phyloP scores from a whole-genome alignment of 805 yeast species.

The Wickerhamomyces chambardii region DNA sequence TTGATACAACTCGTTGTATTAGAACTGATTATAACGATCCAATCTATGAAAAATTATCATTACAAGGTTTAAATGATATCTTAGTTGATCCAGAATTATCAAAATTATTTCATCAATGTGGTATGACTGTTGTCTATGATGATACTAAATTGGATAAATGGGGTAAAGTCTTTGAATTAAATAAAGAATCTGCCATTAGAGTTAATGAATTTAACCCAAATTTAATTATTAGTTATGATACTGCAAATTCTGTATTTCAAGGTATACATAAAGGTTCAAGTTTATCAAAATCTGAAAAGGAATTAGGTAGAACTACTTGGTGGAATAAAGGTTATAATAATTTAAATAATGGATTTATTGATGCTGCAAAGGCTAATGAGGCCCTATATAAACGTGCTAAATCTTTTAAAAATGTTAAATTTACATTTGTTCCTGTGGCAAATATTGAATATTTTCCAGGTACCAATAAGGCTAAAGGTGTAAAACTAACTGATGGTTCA shows the following conservation, averaged over 20 bases:
- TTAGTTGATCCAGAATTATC: conserved; percentile 5
- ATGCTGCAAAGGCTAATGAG: conserved; percentile 6
- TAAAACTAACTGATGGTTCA: conserved; percentile 6
- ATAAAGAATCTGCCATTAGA: neutral
- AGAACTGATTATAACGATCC: conserved; percentile 8
- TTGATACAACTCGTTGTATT: conserved; percentile 9
- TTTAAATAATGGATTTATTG: conserved; percentile 7
- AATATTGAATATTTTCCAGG: conserved; percentile 1
- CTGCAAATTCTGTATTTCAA: conserved; percentile 1
- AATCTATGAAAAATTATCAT: conserved; percentile 5
- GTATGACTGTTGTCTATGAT: conserved; percentile 8
- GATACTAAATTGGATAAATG: conserved; percentile 1
- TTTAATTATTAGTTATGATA: neutral
- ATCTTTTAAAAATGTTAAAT: conserved; percentile 1
- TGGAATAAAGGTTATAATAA: conserved; percentile 10
- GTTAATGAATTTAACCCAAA: neutral
- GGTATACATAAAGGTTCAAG: conserved; percentile 1
- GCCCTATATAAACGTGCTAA: conserved; percentile 8
- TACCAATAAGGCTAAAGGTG: conserved; percentile 1
- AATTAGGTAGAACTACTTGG: conserved; percentile 2
- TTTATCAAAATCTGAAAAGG: neutral
- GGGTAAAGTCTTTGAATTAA: neutral
- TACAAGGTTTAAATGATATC: conserved; percentile 5
- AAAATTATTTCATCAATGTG: conserved; percentile 6
- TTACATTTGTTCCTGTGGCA: conserved; percentile 6